Evolutionary conservation across 495 filamentous ascomycete genomes (phyloP).

Genomic region (Sordaria brevicollis): DNA sequence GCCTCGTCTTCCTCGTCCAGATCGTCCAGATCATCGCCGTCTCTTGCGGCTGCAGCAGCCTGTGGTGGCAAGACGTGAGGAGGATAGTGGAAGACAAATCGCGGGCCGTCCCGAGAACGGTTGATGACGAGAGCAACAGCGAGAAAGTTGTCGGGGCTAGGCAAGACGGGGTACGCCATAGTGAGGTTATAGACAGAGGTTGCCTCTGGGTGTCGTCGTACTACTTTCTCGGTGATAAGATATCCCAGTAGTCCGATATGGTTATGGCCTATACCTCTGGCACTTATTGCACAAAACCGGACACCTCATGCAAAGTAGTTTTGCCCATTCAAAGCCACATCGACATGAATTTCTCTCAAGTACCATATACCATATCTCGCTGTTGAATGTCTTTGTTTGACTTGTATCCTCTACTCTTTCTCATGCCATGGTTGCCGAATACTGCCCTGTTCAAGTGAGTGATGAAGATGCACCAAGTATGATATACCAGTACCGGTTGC

Average conservation of each 20-base stretch:
- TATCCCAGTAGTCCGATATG: background rate
- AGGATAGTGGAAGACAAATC: slow-evolving; percentile 89
- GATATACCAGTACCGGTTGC: background rate
- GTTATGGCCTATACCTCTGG: background rate
- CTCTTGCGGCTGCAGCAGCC: slow-evolving; percentile 10
- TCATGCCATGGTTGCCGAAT: background rate
- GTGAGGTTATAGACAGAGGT: background rate
- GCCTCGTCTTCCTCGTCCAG: slow-evolving; percentile 35
- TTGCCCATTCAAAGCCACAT: background rate
- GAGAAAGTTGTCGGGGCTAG: slow-evolving; percentile 44
- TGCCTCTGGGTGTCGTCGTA: background rate
- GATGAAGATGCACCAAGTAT: background rate
- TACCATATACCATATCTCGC: background rate
- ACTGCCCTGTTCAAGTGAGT: background rate
- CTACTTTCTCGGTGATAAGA: background rate
- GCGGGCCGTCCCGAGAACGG: slow-evolving; percentile 68
- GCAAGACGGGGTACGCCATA: slow-evolving; percentile 37
- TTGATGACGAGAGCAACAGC: slow-evolving; percentile 77
- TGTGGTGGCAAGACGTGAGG: slow-evolving; percentile 28
- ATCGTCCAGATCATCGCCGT: slow-evolving; percentile 22
- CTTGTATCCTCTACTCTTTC: background rate
- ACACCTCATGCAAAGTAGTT: background rate
- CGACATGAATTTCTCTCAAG: background rate
- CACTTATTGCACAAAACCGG: background rate
- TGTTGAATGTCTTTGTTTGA: background rate